phyloP scores from a whole-genome alignment of 2,329 filamentous ascomycete genomes.

The Trichoderma sp. region DNA sequence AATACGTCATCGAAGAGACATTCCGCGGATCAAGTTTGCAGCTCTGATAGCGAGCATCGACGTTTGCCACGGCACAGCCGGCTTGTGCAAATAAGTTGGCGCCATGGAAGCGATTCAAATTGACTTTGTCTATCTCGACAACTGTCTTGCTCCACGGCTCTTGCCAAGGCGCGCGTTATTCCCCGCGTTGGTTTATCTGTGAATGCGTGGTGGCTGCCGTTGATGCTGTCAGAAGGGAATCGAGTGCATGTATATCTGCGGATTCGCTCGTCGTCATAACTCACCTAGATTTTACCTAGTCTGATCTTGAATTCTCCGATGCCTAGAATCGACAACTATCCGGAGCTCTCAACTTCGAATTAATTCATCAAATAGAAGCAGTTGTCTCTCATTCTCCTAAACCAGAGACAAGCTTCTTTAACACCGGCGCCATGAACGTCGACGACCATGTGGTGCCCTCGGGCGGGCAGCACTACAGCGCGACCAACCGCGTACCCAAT shows the following conservation, averaged over 20 bases:
- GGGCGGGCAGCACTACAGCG: constrained; percentile 71
- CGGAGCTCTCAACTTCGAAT: not conserved
- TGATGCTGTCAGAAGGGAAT: not conserved
- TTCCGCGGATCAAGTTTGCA: constrained; percentile 14
- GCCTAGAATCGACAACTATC: not conserved
- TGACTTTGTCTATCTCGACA: not conserved
- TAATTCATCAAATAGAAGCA: not conserved
- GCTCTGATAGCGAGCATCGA: not conserved
- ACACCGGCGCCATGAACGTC: constrained; percentile 35
- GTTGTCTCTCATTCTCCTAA: not conserved
- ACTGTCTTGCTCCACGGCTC: not conserved
- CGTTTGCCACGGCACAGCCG: not conserved
- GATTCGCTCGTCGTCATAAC: not conserved
- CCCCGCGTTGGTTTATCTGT: not conserved
- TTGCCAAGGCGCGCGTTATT: not conserved
- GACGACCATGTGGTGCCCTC: constrained; percentile 44
- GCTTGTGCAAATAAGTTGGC: not conserved
- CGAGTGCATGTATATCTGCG: not conserved
- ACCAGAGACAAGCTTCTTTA: not conserved
- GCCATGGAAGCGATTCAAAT: constrained; percentile 1
- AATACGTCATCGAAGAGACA: constrained; percentile 14
- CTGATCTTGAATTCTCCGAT: not conserved
- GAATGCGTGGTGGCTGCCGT: not conserved
- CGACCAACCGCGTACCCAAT: constrained; percentile 79
- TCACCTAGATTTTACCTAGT: not conserved